phyloP scores from a whole-genome alignment of 805 yeast genomes.

The Hanseniaspora taiwanica region DNA sequence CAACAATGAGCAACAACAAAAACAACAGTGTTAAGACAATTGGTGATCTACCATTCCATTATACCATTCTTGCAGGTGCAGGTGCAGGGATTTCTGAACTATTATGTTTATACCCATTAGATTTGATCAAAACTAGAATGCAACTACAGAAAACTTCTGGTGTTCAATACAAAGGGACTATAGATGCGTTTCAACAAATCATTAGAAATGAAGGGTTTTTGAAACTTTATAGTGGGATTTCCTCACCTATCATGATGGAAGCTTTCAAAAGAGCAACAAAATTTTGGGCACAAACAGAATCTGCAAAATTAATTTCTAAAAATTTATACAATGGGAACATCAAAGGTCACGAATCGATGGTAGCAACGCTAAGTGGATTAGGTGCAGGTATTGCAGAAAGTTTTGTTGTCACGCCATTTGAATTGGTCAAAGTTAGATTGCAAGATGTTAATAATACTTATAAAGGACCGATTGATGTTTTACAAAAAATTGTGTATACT shows the following conservation, averaged over 20 bases:
- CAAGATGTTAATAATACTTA: constrained; percentile 80
- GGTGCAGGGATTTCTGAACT: constrained; percentile 96
- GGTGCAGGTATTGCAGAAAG: constrained; percentile 97
- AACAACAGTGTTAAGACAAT: neutral
- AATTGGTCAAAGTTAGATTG: constrained; percentile 83
- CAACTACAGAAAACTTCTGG: constrained; percentile 52
- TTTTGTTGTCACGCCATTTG: constrained; percentile 95
- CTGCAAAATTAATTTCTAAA: constrained; percentile 43
- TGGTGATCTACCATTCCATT: constrained; percentile 55
- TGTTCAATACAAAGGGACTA: constrained; percentile 13
- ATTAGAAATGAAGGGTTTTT: constrained; percentile 35
- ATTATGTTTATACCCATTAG: constrained; percentile 90
- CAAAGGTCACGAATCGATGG: constrained; percentile 30
- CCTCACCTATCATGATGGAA: constrained; percentile 96
- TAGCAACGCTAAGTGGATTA: constrained; percentile 89
- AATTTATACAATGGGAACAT: constrained; percentile 31
- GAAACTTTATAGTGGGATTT: constrained; percentile 65
- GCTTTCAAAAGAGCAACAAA: constrained; percentile 99
- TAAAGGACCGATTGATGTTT: constrained; percentile 41
- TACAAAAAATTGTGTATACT: constrained; percentile 58
- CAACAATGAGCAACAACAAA: neutral
- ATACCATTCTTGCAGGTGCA: constrained; percentile 88
- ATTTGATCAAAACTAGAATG: constrained; percentile 93
- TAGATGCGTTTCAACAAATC: constrained; percentile 71
- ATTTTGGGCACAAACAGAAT: constrained; percentile 95